A percentile compares a stretch with the other conserved stretches of the same genome.
These are phyloP conservation scores for Scutellospora calospora DNA, from an alignment of 371 early-diverging fungal species.

Conservation along the genomic window DNA sequence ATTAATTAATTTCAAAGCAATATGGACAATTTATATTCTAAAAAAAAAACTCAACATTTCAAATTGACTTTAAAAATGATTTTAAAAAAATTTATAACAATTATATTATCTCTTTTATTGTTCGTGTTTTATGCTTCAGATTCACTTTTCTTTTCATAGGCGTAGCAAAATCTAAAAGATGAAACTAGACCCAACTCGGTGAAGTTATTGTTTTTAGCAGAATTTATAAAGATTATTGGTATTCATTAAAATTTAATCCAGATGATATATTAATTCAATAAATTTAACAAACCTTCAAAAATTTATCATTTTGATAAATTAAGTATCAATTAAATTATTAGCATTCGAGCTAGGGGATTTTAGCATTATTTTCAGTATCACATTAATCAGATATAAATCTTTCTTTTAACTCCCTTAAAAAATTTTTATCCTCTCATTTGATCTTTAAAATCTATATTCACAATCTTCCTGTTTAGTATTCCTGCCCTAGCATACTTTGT, in stretches of 20 bases:
- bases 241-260: not conserved
- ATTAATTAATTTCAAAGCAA: no score
- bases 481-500: constrained; percentile 53
- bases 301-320: not conserved
- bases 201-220: constrained; percentile 4
- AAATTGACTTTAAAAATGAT: no score
- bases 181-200: constrained; percentile 18
- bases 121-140: constrained; percentile 20
- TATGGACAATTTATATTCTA: no score
- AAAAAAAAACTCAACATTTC: no score
- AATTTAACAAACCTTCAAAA: not conserved
- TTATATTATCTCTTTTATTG: constrained; percentile 3
- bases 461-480: constrained; percentile 50
- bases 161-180: constrained; percentile 12
- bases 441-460: not conserved
- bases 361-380: not conserved
- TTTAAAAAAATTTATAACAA: not conserved
- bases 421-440: not conserved
- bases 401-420: no score
- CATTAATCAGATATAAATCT: not conserved
- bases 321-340: constrained; percentile 11
- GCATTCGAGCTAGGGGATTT: constrained; percentile 9
- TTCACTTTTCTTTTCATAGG: not conserved
- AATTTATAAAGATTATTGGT: constrained; percentile 13
- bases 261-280: not conserved